These are phyloP conservation scores for Trichoderma semiorbis DNA, from an alignment of 2,329 filamentous ascomycete species.

Conservation along the genomic window DNA sequence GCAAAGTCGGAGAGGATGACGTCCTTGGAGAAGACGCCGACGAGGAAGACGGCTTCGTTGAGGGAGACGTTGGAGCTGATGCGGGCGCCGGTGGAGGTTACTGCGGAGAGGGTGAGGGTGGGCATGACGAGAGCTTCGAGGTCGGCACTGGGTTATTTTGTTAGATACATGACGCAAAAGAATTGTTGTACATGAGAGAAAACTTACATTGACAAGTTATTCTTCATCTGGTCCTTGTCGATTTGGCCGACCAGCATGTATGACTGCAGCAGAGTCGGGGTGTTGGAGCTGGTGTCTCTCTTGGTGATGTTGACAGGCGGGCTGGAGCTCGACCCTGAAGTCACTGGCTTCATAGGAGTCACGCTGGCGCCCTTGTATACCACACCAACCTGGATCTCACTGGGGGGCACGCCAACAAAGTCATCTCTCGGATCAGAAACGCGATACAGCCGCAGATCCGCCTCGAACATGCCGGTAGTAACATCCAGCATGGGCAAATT, in stretches of 20 bases:
- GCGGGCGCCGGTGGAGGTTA: slow-evolving; percentile 45
- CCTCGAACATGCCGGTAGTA: slow-evolving; percentile 66
- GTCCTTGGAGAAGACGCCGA: slow-evolving; percentile 63
- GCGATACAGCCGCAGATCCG: slow-evolving; percentile 72
- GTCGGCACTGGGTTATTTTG: slow-evolving; percentile 41
- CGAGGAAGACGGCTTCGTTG: slow-evolving; percentile 68
- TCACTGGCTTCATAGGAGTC: slow-evolving; percentile 25
- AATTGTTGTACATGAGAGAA: not conserved
- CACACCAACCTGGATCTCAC: slow-evolving; percentile 54
- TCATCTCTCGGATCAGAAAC: slow-evolving; percentile 55
- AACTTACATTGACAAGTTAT: slow-evolving; percentile 59
- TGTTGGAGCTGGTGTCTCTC: slow-evolving; percentile 20
- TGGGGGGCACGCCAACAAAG: slow-evolving; percentile 50
- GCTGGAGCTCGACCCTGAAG: slow-evolving; percentile 19
- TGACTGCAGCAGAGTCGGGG: slow-evolving; percentile 52
- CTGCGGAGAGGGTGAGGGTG: slow-evolving; percentile 62
- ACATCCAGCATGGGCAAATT: slow-evolving; percentile 71
- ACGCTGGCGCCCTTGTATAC: slow-evolving; percentile 50
- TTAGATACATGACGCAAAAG: not conserved
- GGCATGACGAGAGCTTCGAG: slow-evolving; percentile 65
- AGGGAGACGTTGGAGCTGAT: slow-evolving; percentile 64
- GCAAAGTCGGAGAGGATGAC: slow-evolving; percentile 50
- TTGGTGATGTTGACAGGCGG: slow-evolving; percentile 26
- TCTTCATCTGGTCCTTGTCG: slow-evolving; percentile 52
- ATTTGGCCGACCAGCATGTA: slow-evolving; percentile 69